Conservation (phyloP, 2,329 filamentous ascomycete genomes). For the Neofusicoccum ribis region DNA sequence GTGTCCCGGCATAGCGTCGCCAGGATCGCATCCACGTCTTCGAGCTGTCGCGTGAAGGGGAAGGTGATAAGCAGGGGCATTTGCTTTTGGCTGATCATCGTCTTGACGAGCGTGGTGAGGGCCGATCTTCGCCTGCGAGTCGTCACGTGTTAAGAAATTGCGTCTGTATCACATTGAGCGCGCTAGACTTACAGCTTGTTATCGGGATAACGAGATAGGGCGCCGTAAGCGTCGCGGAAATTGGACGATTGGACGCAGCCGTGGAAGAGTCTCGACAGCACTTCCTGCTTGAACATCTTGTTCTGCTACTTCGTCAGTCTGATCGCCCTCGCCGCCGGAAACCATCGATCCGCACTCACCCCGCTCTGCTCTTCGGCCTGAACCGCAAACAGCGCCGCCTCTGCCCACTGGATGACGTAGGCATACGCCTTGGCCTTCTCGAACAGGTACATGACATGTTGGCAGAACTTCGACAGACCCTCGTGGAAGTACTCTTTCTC, state of each 20-base stretch:
- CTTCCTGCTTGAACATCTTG: slow-evolving; percentile 48
- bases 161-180: background rate
- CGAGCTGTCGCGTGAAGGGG: slow-evolving; percentile 75
- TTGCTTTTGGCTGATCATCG: slow-evolving; percentile 38
- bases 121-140: slow-evolving; percentile 61
- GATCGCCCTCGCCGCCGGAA: too few relatives aligned
- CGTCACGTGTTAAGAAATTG: slow-evolving; percentile 13
- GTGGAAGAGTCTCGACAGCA: slow-evolving; percentile 81
- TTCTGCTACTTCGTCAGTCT: background rate
- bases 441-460: slow-evolving; percentile 80
- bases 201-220: slow-evolving; percentile 72
- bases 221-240: slow-evolving; percentile 80
- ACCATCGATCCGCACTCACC: background rate
- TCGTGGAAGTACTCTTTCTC: slow-evolving; percentile 69
- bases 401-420: slow-evolving; percentile 81
- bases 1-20: slow-evolving; percentile 69
- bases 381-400: slow-evolving; percentile 52
- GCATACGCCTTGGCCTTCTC: slow-evolving; percentile 76
- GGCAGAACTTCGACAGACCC: slow-evolving; percentile 81
- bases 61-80: slow-evolving; percentile 61
- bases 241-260: slow-evolving; percentile 76
- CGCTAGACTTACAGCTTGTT: slow-evolving; percentile 55
- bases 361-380: background rate
- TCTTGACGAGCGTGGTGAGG: slow-evolving; percentile 63
- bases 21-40: slow-evolving; percentile 77